Conservation (phyloP, 164 flowering plant genomes). For the Piper longum region DNA sequence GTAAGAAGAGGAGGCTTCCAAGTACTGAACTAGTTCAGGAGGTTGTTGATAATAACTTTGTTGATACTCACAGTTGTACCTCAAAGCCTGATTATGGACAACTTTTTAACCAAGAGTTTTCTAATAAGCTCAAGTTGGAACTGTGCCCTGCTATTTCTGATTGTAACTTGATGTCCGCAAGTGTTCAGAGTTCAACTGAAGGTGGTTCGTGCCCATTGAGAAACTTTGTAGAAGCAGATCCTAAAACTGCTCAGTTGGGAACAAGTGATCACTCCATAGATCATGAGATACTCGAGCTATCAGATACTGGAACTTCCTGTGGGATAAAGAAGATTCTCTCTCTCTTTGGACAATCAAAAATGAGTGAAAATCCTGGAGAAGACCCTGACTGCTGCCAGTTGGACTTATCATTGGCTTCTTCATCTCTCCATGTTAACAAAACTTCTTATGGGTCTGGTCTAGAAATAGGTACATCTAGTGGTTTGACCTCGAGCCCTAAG, state of each 20-base stretch:
- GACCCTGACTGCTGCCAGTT: slow-evolving; percentile 55
- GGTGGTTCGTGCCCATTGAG: slow-evolving; percentile 39
- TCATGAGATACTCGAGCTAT: slow-evolving; percentile 50
- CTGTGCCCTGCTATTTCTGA: slow-evolving; percentile 77
- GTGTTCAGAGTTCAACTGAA: slow-evolving; percentile 76
- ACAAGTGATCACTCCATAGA: slow-evolving; percentile 21
- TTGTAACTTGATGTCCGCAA: slow-evolving; percentile 49
- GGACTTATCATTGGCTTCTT: slow-evolving; percentile 71
- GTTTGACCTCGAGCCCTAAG: slow-evolving; percentile 14
- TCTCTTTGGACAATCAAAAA: slow-evolving; percentile 18
- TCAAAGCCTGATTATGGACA: slow-evolving; percentile 40
- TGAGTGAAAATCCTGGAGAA: slow-evolving; percentile 31
- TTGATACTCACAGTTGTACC: slow-evolving; percentile 35
- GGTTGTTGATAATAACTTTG: slow-evolving; percentile 27
- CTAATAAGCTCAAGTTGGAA: slow-evolving; percentile 57
- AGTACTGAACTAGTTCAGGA: slow-evolving; percentile 26
- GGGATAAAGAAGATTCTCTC: slow-evolving; percentile 28
- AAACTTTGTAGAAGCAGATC: slow-evolving; percentile 30
- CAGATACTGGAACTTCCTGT: slow-evolving; percentile 63
- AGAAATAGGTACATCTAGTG: slow-evolving; percentile 24
- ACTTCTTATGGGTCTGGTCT: slow-evolving; percentile 11
- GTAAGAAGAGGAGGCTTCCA: slow-evolving; percentile 71
- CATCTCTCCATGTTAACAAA: slow-evolving; percentile 31
- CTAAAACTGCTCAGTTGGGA: slow-evolving; percentile 23
- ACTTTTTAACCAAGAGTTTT: slow-evolving; percentile 44